A percentile compares a stretch with the other conserved stretches of the same genome.
These are phyloP conservation scores for Dictyostelium purpureum DNA, from an alignment of 78 protist species.

Conservation along the genomic window DNA sequence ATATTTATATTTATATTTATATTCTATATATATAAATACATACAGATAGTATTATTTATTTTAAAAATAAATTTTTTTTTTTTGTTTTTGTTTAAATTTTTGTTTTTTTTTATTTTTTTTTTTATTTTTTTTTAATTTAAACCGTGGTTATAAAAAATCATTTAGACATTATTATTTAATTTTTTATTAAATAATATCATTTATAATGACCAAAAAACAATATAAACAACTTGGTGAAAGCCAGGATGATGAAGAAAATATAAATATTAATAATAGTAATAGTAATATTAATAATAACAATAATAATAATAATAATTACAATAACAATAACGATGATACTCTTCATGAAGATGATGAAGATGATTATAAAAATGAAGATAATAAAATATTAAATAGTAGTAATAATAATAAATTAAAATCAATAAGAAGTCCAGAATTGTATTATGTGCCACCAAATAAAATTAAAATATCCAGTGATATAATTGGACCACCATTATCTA, in stretches of 20 bases:
- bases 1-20: no score
- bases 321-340: not conserved
- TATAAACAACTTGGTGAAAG: not conserved
- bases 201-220: no score
- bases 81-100: no score
- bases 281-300: not conserved
- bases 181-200: no score
- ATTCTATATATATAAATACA: no score
- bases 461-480: not conserved
- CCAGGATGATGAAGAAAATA: not conserved
- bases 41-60: no score
- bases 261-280: not conserved
- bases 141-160: no score
- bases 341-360: not conserved
- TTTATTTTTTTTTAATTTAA: no score
- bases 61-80: no score
- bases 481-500: not conserved
- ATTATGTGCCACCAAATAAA: constrained; percentile 13
- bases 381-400: not conserved
- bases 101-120: no score
- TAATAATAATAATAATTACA: not conserved
- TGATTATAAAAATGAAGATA: constrained; percentile 4
- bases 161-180: no score
- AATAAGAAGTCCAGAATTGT: constrained; percentile 12
- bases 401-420: not conserved